Evolutionary conservation across 1,139 yeast species (phyloP), one percentile per base, ranked within the genome.

Genomic region (Protomyces arabidopsidicola): DNA sequence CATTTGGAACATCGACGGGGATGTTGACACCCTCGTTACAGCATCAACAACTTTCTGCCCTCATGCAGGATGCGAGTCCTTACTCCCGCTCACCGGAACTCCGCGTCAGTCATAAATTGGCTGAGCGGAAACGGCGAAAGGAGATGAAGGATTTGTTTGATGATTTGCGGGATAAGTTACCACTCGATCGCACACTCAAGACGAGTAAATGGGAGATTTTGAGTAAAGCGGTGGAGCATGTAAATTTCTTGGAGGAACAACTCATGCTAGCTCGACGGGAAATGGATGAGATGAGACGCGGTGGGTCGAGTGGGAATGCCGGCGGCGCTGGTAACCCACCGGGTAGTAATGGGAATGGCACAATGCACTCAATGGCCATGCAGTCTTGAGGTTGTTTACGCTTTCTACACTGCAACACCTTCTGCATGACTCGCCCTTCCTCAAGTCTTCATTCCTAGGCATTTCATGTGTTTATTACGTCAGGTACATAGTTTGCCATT

Each of bases 81-180:
- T 69, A 69, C 61, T 63, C 67, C 3, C 70, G 71, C 14, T 66
- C 69, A 35, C 70, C 71, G 16, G 71, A 68, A 55, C 67, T 69
- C 10, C 68, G 71, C 20, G 69, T 67, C 55, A 69, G 68, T 16
- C 71, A 69, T 65, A 69, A 69, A 55, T 65, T 69, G 38, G 71
- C 71, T 27, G 71, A 69, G 60, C 68, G 71, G 18, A 66, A 69
- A 31, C 69, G 71, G 14, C 67, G 71, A 8, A 61, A 67, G 55
- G 71, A 69, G 56, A 69, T 69, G 70, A 62, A 70, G 51, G 60
- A 68, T 8, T 66, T 68, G 39, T 69, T 69, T 63, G 69, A 68
- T 22, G 69, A 69, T 42, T 61, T 69, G 45, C 64, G 66, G 39
- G 66, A 67, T 42, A 60, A 67, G 54, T 53, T 69, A 34, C 71